Conservation (phyloP, 768 basidiomycete species). For the Serendipita vermifera region DNA sequence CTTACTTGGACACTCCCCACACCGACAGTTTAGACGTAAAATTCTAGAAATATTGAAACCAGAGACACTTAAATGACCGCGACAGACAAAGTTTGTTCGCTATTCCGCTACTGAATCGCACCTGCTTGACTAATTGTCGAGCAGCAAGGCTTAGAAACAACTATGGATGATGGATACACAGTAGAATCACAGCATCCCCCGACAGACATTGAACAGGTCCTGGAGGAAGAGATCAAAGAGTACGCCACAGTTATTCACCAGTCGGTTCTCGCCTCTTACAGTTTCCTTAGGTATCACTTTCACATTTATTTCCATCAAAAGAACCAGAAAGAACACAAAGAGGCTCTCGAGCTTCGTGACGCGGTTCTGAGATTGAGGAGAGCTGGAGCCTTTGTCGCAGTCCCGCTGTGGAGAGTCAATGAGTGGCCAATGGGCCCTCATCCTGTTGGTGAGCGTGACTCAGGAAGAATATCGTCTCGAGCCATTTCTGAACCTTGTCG, state of each 20-base stretch:
- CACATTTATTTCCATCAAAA: conserved; percentile 67
- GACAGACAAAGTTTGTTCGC: too few relatives aligned
- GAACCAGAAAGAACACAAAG: conserved; percentile 47
- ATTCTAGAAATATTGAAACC: too few relatives aligned
- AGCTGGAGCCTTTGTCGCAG: conserved; percentile 69
- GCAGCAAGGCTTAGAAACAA: too few relatives aligned
- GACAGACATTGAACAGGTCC: conserved; percentile 43
- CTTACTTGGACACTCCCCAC: too few relatives aligned
- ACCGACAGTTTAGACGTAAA: too few relatives aligned
- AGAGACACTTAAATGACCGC: too few relatives aligned
- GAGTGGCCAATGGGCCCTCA: conserved; percentile 58
- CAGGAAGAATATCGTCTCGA: neutral
- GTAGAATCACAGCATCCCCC: conserved; percentile 23
- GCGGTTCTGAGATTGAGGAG: conserved; percentile 55
- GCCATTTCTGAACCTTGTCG: neutral
- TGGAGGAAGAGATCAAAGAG: conserved; percentile 52
- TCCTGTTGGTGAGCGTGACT: conserved; percentile 44
- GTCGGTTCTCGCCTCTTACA: neutral
- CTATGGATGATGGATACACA: too few relatives aligned
- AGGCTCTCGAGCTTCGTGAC: conserved; percentile 55
- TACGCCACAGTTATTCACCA: conserved; percentile 12
- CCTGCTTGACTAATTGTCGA: too few relatives aligned
- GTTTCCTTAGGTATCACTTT: conserved; percentile 9
- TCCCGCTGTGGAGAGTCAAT: conserved; percentile 62
- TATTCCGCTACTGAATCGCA: too few relatives aligned